Percentiles rank a stretch among this genome's conserved stretches.
phyloP scores from a whole-genome alignment of 805 yeast species.

The Peterozyma toletana region DNA sequence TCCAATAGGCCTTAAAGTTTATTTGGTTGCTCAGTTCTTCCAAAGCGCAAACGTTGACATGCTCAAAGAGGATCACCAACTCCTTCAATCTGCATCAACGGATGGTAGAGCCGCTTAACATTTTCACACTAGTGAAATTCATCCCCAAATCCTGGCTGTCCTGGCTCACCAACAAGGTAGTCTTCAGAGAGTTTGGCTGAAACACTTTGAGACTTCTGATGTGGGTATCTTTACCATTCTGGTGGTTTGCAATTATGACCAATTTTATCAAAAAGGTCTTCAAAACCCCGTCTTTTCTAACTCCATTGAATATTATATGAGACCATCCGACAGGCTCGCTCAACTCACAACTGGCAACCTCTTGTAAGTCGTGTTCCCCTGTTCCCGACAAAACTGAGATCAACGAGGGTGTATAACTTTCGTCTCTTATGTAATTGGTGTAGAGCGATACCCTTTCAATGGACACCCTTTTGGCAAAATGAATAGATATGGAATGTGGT shows the following conservation, averaged over 20 bases:
- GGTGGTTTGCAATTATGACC: conserved; percentile 70
- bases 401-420: conserved; percentile 84
- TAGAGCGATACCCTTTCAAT: conserved; percentile 65
- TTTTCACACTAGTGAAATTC: conserved; percentile 23
- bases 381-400: conserved; percentile 65
- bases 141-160: conserved; percentile 18
- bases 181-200: conserved; percentile 23
- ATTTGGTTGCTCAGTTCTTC: background rate
- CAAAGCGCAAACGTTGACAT: background rate
- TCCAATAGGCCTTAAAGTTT: background rate
- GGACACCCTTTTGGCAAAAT: conserved; percentile 70
- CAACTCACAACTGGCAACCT: conserved; percentile 53
- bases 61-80: background rate
- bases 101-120: conserved; percentile 24
- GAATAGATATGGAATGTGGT: conserved; percentile 78
- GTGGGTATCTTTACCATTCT: conserved; percentile 94
- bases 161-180: conserved; percentile 16
- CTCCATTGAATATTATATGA: conserved; percentile 50
- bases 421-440: conserved; percentile 68
- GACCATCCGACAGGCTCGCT: conserved; percentile 76
- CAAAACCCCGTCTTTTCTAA: conserved; percentile 46
- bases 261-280: conserved; percentile 63
- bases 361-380: conserved; percentile 70
- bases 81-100: conserved; percentile 10
- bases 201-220: conserved; percentile 66